Evolutionary conservation across 2,329 filamentous ascomycete species (phyloP).

Genomic region (Malbranchea zuffiana): DNA sequence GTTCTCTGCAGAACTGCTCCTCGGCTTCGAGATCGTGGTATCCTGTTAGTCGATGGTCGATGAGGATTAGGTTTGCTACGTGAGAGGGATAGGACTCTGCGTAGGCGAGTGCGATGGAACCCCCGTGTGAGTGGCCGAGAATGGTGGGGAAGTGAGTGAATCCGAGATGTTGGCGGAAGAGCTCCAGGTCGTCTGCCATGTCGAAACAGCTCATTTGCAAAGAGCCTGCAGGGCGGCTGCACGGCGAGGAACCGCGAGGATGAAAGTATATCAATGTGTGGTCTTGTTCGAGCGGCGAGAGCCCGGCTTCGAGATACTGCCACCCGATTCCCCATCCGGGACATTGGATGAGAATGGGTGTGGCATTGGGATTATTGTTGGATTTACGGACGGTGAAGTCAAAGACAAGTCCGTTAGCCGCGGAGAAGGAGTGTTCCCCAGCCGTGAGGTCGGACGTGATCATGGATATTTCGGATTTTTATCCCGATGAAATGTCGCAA

Average conservation of each 20-base stretch:
- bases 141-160: slow-evolving; percentile 16
- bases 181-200: slow-evolving; percentile 20
- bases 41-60: slow-evolving; percentile 19
- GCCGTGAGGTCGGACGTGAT: slow-evolving; percentile 7
- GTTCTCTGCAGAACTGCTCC: slow-evolving; percentile 3
- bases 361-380: slow-evolving; percentile 1
- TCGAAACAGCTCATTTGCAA: slow-evolving; percentile 18
- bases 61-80: slow-evolving; percentile 19
- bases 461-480: not conserved
- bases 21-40: slow-evolving; percentile 8
- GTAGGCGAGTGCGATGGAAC: slow-evolving; percentile 21
- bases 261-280: slow-evolving; percentile 21
- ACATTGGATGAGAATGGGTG: slow-evolving; percentile 17
- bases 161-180: slow-evolving; percentile 18
- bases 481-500: slow-evolving; percentile 11
- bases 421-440: slow-evolving; percentile 16
- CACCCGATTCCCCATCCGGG: slow-evolving; percentile 21
- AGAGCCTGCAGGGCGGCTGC: slow-evolving; percentile 10
- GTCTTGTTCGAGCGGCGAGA: slow-evolving; percentile 12
- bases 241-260: slow-evolving; percentile 20
- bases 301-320: slow-evolving; percentile 16
- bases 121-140: slow-evolving; percentile 22
- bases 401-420: slow-evolving; percentile 15
- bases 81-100: slow-evolving; percentile 18
- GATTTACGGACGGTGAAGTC: slow-evolving; percentile 15